phyloP scores from a whole-genome alignment of 768 basidiomycete species.

The Pulveroboletus sp. region DNA sequence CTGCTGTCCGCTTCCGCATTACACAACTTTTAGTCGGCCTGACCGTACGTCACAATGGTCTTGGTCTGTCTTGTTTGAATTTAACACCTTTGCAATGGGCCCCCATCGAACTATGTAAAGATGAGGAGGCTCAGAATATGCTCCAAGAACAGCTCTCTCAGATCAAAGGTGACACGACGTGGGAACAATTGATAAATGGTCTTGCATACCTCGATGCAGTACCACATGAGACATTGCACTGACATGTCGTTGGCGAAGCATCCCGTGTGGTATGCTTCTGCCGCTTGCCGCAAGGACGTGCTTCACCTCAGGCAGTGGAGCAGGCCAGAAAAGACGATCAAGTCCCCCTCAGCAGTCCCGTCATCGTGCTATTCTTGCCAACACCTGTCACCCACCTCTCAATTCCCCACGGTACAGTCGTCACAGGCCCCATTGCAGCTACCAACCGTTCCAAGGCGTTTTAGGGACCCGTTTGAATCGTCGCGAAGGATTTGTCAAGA shows the following conservation, averaged over 20 bases:
- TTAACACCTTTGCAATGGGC: conserved; percentile 38
- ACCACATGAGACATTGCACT: conserved; percentile 40
- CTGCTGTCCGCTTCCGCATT: background rate
- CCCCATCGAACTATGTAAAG: conserved; percentile 46
- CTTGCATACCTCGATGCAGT: conserved; percentile 55
- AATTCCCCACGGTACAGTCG: conserved; percentile 10
- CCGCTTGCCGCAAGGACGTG: background rate
- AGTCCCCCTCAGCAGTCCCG: conserved; percentile 48
- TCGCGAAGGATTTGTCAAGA: conserved; percentile 52
- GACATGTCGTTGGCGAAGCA: conserved; percentile 27
- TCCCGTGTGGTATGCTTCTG: conserved; percentile 6
- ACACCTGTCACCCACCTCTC: conserved; percentile 17
- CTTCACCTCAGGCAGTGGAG: conserved; percentile 6
- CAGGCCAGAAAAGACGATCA: conserved; percentile 51
- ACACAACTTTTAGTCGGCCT: conserved; percentile 18
- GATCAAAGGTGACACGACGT: conserved; percentile 44
- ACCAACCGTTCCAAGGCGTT: conserved; percentile 8
- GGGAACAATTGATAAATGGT: no score
- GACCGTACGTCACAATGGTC: conserved; percentile 7
- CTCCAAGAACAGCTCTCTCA: conserved; percentile 48
- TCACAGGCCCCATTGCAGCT: conserved; percentile 41
- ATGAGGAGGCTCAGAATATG: conserved; percentile 41
- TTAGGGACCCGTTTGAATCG: no score
- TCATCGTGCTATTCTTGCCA: conserved; percentile 37
- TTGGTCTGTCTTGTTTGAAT: background rate